A percentile compares a stretch with the other conserved stretches of the same genome.
Evolutionary conservation across 805 yeast genomes (phyloP).

Genomic region (Wickerhamomyces silvicola): DNA sequence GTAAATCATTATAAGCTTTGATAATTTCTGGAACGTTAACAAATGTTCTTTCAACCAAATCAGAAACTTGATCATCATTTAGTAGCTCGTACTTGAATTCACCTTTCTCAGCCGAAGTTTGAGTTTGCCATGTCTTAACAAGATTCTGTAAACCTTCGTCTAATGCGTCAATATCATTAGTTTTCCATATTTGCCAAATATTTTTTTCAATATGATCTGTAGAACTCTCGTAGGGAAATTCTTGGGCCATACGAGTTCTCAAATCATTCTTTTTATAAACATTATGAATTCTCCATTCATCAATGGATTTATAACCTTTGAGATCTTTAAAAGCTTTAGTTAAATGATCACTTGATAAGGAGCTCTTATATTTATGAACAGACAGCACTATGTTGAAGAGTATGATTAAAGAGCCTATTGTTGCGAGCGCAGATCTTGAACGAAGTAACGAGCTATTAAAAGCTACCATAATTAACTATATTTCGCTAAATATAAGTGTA

Average conservation of each 20-base stretch:
- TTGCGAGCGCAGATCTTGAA: too few relatives aligned
- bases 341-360: too few relatives aligned
- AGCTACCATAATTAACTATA: too few relatives aligned
- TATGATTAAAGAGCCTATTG: too few relatives aligned
- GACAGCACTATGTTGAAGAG: too few relatives aligned
- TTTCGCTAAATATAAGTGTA: too few relatives aligned
- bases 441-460: too few relatives aligned
- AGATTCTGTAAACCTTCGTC: slow-evolving; percentile 6
- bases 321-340: too few relatives aligned
- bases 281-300: slow-evolving; percentile 8
- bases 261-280: slow-evolving; percentile 6
- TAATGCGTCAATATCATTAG: slow-evolving; percentile 3
- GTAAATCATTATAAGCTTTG: slow-evolving; percentile 39
- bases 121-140: slow-evolving; percentile 5
- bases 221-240: slow-evolving; percentile 11
- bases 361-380: too few relatives aligned
- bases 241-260: slow-evolving; percentile 7
- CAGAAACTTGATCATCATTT: slow-evolving; percentile 33
- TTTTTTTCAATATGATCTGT: slow-evolving; percentile 27
- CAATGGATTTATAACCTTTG: slow-evolving; percentile 8
- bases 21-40: slow-evolving; percentile 41
- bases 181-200: slow-evolving; percentile 47
- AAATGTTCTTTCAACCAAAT: slow-evolving; percentile 31
- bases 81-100: slow-evolving; percentile 8
- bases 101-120: slow-evolving; percentile 3